phyloP scores from a whole-genome alignment of 2,329 filamentous ascomycete species.

The Aureobasidium sp. region DNA sequence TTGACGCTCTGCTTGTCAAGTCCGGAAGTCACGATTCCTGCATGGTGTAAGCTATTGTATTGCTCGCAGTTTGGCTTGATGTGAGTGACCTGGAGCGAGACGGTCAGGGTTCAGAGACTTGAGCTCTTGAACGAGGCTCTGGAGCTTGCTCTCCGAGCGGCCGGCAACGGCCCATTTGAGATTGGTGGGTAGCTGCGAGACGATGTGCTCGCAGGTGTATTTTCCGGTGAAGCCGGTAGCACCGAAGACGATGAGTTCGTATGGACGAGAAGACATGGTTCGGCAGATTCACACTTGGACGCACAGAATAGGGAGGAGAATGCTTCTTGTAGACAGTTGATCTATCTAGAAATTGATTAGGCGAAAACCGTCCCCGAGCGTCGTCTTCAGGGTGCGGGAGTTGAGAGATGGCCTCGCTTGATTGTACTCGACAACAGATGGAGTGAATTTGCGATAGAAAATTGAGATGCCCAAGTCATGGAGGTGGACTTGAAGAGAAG shows the following conservation, averaged over 20 bases:
- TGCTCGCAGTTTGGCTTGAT: neutral
- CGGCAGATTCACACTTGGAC: neutral
- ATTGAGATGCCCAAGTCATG: constrained; percentile 1
- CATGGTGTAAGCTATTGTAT: neutral
- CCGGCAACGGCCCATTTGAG: constrained; percentile 85
- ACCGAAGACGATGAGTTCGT: constrained; percentile 59
- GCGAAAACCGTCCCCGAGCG: constrained; percentile 2
- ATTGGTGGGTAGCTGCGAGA: constrained; percentile 60
- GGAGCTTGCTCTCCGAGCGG: constrained; percentile 68
- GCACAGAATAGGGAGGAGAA: neutral
- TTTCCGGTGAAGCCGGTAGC: constrained; percentile 79
- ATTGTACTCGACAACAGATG: neutral
- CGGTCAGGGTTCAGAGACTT: constrained; percentile 62
- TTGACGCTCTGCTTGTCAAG: constrained; percentile 44
- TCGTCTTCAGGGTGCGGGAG: neutral
- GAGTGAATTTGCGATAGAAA: neutral
- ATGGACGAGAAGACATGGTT: constrained; percentile 35
- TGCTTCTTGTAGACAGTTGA: constrained; percentile 1
- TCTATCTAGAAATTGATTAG: neutral
- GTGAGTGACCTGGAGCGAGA: constrained; percentile 53
- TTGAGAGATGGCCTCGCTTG: neutral
- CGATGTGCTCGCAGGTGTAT: constrained; percentile 67
- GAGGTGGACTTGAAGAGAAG: neutral
- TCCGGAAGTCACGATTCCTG: constrained; percentile 35
- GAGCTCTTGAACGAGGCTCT: constrained; percentile 58